Evolutionary conservation across 208 protist species (phyloP).

Genomic region (Trypanosoma platydactyli): DNA sequence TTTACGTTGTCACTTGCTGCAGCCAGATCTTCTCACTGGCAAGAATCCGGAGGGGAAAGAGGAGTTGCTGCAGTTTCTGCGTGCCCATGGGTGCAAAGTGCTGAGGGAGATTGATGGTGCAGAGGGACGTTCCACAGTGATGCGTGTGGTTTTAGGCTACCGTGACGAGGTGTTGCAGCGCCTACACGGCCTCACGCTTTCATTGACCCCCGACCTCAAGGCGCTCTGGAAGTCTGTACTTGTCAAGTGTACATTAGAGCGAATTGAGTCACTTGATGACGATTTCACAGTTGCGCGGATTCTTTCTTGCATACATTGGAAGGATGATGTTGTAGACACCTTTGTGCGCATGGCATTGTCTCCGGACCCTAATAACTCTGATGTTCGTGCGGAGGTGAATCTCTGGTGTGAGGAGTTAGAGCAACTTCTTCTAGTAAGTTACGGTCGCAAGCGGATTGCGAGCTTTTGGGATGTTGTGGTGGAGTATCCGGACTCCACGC

Average conservation of each 20-base stretch:
- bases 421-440: conserved; percentile 50
- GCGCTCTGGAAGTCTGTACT: conserved; percentile 61
- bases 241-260: conserved; percentile 45
- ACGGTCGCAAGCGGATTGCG: conserved; percentile 57
- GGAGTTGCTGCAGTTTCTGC: conserved; percentile 54
- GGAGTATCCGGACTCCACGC: conserved; percentile 81
- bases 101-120: conserved; percentile 20
- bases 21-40: conserved; percentile 62
- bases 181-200: conserved; percentile 70
- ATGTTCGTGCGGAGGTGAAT: conserved; percentile 44
- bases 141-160: conserved; percentile 6
- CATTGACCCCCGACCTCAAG: conserved; percentile 52
- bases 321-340: conserved; percentile 62
- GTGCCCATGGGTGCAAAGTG: conserved; percentile 34
- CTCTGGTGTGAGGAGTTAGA: conserved; percentile 71
- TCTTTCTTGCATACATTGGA: conserved; percentile 57
- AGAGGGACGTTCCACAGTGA: conserved; percentile 1
- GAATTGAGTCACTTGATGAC: conserved; percentile 55
- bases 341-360: conserved; percentile 67
- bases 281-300: conserved; percentile 62
- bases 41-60: conserved; percentile 47
- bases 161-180: conserved; percentile 45
- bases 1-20: conserved; percentile 61
- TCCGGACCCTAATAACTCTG: conserved; percentile 20
- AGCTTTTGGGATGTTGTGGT: conserved; percentile 86